Conservation (phyloP, 2,329 filamentous ascomycete genomes). For the Rachicladosporium sp. region DNA sequence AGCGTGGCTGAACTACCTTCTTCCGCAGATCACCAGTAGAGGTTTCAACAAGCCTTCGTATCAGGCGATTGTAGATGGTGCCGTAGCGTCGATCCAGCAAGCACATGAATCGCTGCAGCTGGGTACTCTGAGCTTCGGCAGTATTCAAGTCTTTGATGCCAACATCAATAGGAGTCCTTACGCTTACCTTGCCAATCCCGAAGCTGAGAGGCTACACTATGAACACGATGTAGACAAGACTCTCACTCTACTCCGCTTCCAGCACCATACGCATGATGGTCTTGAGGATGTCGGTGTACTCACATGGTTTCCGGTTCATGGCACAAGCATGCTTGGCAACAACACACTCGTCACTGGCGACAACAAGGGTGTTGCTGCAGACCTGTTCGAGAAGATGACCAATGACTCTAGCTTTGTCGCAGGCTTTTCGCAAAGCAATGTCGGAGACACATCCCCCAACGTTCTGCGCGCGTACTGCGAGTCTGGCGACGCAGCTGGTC, state of each 20-base stretch:
- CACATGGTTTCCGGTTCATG: slow-evolving; percentile 87
- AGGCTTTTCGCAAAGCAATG: slow-evolving; percentile 83
- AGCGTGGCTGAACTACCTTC: slow-evolving; percentile 86
- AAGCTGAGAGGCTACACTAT: slow-evolving; percentile 60
- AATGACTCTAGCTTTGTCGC: slow-evolving; percentile 61
- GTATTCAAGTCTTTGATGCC: slow-evolving; percentile 56
- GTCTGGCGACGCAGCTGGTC: slow-evolving; percentile 53
- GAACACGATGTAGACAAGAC: slow-evolving; percentile 57
- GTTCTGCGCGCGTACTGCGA: slow-evolving; percentile 81
- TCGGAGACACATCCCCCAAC: slow-evolving; percentile 85
- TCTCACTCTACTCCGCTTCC: slow-evolving; percentile 67
- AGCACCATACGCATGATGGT: slow-evolving; percentile 52
- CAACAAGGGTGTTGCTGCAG: slow-evolving; percentile 88
- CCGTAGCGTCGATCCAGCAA: slow-evolving; percentile 65
- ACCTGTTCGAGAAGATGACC: slow-evolving; percentile 61
- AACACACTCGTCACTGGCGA: slow-evolving; percentile 88
- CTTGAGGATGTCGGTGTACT: slow-evolving; percentile 67
- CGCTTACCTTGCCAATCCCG: slow-evolving; percentile 77
- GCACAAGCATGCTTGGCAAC: slow-evolving; percentile 81
- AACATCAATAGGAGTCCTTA: slow-evolving; percentile 85
- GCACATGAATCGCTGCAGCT: slow-evolving; percentile 61
- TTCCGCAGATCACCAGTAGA: slow-evolving; percentile 79
- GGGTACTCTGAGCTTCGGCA: slow-evolving; percentile 61
- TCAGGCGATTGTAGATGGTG: slow-evolving; percentile 75
- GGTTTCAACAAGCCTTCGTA: slow-evolving; percentile 84